These are phyloP conservation scores for Microsporum ferrugineum DNA, from an alignment of 2,329 filamentous ascomycete genomes.

Conservation along the genomic window DNA sequence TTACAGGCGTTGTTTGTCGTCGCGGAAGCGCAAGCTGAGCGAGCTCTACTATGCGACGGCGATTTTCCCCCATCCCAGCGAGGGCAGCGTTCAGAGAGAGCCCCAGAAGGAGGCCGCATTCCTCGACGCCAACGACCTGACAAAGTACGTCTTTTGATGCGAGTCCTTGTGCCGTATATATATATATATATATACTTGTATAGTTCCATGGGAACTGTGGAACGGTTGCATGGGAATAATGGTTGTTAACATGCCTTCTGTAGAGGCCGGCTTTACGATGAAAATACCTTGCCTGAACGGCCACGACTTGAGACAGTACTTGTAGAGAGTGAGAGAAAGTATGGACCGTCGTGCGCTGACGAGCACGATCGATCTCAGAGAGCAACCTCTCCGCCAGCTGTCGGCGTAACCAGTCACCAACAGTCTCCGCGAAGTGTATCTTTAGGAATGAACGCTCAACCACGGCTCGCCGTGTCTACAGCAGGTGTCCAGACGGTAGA, in stretches of 20 bases:
- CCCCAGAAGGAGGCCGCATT: slow-evolving; percentile 42
- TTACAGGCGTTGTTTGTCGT: slow-evolving; percentile 51
- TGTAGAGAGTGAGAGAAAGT: neutral
- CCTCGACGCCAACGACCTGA: slow-evolving; percentile 47
- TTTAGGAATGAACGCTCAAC: neutral
- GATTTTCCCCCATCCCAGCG: slow-evolving; percentile 37
- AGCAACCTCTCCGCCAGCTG: neutral
- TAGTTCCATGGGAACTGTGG: no score
- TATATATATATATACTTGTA: neutral
- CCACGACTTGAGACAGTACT: neutral
- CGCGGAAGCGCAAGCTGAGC: slow-evolving; percentile 82
- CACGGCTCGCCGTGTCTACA: neutral
- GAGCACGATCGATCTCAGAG: neutral
- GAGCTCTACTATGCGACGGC: slow-evolving; percentile 76
- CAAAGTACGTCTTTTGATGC: slow-evolving; percentile 39
- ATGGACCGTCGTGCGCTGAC: neutral
- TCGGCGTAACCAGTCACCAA: neutral
- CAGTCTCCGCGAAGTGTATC: neutral
- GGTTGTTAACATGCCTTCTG: slow-evolving; percentile 1
- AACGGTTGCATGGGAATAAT: no score
- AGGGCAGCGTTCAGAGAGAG: slow-evolving; percentile 47
- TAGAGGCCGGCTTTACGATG: slow-evolving; percentile 48
- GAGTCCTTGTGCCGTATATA: neutral
- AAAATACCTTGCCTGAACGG: slow-evolving; percentile 40
- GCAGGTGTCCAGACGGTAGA: neutral